A percentile compares a stretch with the other conserved stretches of the same genome.
These are phyloP conservation scores for Mrakia frigida DNA, from an alignment of 768 basidiomycete genomes.

Conservation along the genomic window DNA sequence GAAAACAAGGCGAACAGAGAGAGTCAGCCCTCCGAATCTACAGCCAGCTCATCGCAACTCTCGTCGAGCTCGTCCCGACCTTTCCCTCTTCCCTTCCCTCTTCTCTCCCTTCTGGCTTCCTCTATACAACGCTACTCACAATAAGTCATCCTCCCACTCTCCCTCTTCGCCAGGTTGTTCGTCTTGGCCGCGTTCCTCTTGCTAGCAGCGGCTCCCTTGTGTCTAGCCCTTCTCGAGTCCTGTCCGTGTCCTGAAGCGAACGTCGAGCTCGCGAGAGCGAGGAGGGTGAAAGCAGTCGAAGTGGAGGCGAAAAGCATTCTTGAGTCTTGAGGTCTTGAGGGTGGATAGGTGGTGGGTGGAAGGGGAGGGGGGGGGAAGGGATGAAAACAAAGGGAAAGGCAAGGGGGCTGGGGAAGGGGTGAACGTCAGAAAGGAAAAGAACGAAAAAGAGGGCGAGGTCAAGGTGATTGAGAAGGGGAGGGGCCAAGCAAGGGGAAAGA, in stretches of 20 bases:
- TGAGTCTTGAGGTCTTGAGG: constrained; percentile 6
- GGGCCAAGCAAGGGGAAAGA: neutral
- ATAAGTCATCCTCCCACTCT: constrained; percentile 11
- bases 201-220: too few relatives aligned
- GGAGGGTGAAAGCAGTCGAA: too few relatives aligned
- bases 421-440: neutral
- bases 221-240: too few relatives aligned
- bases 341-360: neutral
- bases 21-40: too few relatives aligned
- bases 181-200: too few relatives aligned
- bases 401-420: neutral
- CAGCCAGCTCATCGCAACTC: too few relatives aligned
- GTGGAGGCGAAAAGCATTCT: too few relatives aligned
- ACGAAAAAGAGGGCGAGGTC: neutral
- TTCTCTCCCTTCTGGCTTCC: neutral
- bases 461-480: too few relatives aligned
- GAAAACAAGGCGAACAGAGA: too few relatives aligned
- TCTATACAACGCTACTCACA: too few relatives aligned
- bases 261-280: too few relatives aligned
- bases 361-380: neutral
- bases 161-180: neutral
- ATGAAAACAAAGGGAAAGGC: neutral
- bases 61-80: neutral
- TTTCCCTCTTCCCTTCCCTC: constrained; percentile 5
- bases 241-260: too few relatives aligned